Base-by-base conservation (phyloP, 768 basidiomycete genomes). In the Trametes punicea region DNA sequence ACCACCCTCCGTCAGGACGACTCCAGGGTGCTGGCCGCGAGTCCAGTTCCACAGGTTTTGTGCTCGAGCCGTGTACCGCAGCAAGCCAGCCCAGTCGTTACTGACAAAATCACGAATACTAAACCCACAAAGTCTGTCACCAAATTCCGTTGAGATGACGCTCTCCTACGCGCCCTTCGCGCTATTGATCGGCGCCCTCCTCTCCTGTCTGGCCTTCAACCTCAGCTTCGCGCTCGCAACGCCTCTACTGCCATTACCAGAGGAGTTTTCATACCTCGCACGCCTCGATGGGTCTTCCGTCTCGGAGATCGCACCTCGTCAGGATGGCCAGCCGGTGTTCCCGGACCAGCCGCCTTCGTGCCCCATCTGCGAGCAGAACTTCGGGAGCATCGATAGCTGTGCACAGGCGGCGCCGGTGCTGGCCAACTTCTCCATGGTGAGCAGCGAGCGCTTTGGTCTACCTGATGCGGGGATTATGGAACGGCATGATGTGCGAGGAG, bases 341-440 rank as follows among this genome's bases (percentile, higher is more conserved):
- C 83, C 83, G 7, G 69, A 75, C 61, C 65, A 72, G 11, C 81
- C 81, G 27, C 67, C 77, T n/a, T 85, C 82, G 25, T 85, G 84
- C 68, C 80, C 77, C 4, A 78, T 82, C 44, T 85, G 83, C 59
- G 73, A 71, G 33, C 70, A 77, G 61, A 69, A 79, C 54, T 87
- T 81, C 61, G 63, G 67, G 20, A 76, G 65, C 40, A 84, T 88
- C 55, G 76, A 75, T 62, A 77, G 75, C 60, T 85, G 85, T 63
- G 80, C 82, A 1, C 70, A 78, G 59, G 83, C 84, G 3, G 75
- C 77, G 10, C 81, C 82, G 0, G 78, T 82, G 1, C 67, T 86
- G 25, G 77, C 80, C 16, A 84, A 86, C 67, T 73, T 83, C 63
- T 70, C 77, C 11, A 76, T 73, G 69, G 83, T 84, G 45, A 49